These are phyloP conservation scores for Dipteronia dyeriana DNA, from an alignment of 345 rosid genomes.

Conservation along the genomic window DNA sequence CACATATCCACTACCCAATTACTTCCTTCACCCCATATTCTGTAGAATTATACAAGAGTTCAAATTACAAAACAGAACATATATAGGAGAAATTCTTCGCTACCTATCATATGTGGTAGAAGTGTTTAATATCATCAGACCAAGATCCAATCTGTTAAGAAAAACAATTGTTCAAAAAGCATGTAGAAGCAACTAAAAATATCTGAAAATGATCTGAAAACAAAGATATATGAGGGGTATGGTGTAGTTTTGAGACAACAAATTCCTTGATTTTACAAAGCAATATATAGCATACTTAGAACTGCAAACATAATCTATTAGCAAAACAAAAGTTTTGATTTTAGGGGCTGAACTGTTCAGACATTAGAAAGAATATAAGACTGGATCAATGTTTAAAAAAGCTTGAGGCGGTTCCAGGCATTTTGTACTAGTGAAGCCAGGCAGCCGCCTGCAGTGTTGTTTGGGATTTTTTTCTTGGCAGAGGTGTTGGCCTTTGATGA, in stretches of 20 bases:
- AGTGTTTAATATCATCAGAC: not conserved
- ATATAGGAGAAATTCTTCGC: not conserved
- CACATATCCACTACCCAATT: not conserved
- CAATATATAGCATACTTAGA: too few species aligned
- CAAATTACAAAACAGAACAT: not conserved
- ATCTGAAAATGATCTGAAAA: not conserved
- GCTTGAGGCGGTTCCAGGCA: too few species aligned
- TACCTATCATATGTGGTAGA: not conserved
- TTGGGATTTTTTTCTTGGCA: too few species aligned
- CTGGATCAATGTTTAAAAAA: too few species aligned
- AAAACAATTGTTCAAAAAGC: not conserved
- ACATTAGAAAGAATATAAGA: not conserved
- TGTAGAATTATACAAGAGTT: not conserved
- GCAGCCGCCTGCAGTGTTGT: too few species aligned
- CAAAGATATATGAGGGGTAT: not conserved
- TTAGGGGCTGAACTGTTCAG: not conserved
- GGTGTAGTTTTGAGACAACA: too few species aligned
- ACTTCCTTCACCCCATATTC: not conserved
- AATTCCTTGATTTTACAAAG: too few species aligned
- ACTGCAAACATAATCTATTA: not conserved
- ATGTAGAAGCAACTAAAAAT: not conserved
- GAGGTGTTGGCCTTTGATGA: too few species aligned
- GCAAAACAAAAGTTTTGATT: not conserved
- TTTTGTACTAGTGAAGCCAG: too few species aligned
- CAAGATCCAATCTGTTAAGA: conserved; percentile 9